These are phyloP conservation scores for Hevea brasiliensis DNA, from an alignment of 345 rosid species.

Conservation along the genomic window DNA sequence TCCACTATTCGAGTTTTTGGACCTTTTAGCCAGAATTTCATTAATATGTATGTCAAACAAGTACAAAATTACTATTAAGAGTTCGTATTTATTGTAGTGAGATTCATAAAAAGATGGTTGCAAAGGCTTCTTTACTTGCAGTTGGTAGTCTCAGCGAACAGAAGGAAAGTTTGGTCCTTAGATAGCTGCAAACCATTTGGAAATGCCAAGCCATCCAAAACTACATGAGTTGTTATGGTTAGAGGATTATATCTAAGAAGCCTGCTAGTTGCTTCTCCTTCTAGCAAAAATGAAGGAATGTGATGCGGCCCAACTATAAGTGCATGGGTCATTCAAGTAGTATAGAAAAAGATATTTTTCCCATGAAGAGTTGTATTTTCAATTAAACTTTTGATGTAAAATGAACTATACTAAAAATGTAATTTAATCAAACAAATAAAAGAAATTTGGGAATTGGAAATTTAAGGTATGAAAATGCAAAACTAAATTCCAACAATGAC, in stretches of 20 bases:
- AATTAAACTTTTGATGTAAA: too few relatives aligned
- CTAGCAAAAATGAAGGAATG: slow-evolving; percentile 88
- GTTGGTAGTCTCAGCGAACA: slow-evolving; percentile 88
- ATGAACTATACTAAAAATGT: too few relatives aligned
- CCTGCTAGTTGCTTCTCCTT: slow-evolving; percentile 94
- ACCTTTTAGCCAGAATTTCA: slow-evolving; percentile 94
- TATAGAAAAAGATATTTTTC: too few relatives aligned
- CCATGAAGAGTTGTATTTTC: too few relatives aligned
- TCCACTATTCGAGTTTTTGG: slow-evolving; percentile 46
- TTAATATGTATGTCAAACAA: slow-evolving; percentile 51
- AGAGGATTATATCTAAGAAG: slow-evolving; percentile 87
- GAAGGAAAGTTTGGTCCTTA: slow-evolving; percentile 68
- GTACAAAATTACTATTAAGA: too few relatives aligned
- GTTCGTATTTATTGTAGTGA: too few relatives aligned
- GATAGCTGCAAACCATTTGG: slow-evolving; percentile 93
- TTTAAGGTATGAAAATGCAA: too few relatives aligned
- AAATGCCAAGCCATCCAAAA: slow-evolving; percentile 84
- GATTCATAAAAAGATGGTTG: background rate
- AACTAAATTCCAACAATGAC: too few relatives aligned
- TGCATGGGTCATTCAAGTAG: too few relatives aligned
- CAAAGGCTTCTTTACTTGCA: slow-evolving; percentile 57
- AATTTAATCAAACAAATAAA: too few relatives aligned
- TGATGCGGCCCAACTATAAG: too few relatives aligned
- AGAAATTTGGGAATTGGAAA: too few relatives aligned
- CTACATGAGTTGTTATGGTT: slow-evolving; percentile 68